A percentile compares a stretch with the other conserved stretches of the same genome.
These are phyloP conservation scores for Aspergillus alliaceus DNA, from an alignment of 2,329 filamentous ascomycete species.

Conservation along the genomic window DNA sequence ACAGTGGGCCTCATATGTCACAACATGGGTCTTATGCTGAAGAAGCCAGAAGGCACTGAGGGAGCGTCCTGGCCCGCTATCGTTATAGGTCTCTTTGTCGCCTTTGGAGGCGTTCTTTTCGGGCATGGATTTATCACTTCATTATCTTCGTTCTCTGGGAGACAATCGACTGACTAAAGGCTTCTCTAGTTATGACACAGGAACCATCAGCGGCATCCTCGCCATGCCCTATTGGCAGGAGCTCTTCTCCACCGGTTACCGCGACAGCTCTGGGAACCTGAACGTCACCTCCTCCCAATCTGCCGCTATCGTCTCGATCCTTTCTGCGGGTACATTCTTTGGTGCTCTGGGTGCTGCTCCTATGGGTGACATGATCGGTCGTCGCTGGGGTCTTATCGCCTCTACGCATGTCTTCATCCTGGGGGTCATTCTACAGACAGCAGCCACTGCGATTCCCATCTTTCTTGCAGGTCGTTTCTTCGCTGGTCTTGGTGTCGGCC, in stretches of 20 bases:
- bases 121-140: conserved; percentile 40
- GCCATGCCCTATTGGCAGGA: conserved; percentile 48
- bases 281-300: conserved; percentile 54
- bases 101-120: conserved; percentile 60
- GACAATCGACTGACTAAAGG: neutral
- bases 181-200: conserved; percentile 49
- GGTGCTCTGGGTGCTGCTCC: conserved; percentile 70
- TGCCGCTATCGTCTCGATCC: conserved; percentile 68
- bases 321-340: conserved; percentile 73
- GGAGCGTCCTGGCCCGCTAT: conserved; percentile 51
- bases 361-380: conserved; percentile 39
- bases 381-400: conserved; percentile 44
- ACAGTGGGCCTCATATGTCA: too few relatives aligned
- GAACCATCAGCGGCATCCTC: conserved; percentile 55
- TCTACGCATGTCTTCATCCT: conserved; percentile 34
- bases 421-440: conserved; percentile 36
- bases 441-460: conserved; percentile 27
- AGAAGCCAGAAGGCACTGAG: conserved; percentile 46
- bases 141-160: too few relatives aligned
- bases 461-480: conserved; percentile 54
- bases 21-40: conserved; percentile 48
- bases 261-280: conserved; percentile 40
- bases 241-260: conserved; percentile 35
- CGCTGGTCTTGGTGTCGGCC: conserved; percentile 64
- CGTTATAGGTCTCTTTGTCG: conserved; percentile 58